These are phyloP conservation scores for Macrophomina pseudophaseolina DNA, from an alignment of 2,329 filamentous ascomycete species.

Conservation along the genomic window DNA sequence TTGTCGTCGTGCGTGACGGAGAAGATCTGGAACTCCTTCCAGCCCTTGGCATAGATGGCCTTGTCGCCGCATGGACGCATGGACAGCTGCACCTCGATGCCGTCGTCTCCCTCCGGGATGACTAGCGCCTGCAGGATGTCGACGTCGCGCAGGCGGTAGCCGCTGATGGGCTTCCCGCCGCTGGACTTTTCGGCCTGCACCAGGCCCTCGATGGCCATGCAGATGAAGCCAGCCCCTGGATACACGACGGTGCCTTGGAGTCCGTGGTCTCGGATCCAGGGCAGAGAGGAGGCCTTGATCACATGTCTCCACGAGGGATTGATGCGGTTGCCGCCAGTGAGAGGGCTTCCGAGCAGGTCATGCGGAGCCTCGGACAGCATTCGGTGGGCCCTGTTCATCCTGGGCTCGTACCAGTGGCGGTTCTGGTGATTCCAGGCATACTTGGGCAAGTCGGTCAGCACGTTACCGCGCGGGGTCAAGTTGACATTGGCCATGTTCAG, in stretches of 20 bases:
- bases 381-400: conserved; percentile 20
- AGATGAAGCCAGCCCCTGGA: conserved; percentile 38
- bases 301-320: conserved; percentile 31
- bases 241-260: conserved; percentile 36
- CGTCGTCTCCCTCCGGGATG: not conserved
- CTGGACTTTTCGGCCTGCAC: not conserved
- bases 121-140: not conserved
- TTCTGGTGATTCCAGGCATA: conserved; percentile 37
- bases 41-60: not conserved
- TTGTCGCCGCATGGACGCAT: not conserved
- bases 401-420: conserved; percentile 30
- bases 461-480: conserved; percentile 14
- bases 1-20: not conserved
- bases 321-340: conserved; percentile 30
- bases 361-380: not conserved
- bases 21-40: conserved; percentile 20
- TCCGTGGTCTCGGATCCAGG: conserved; percentile 34
- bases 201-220: conserved; percentile 39
- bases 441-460: conserved; percentile 32
- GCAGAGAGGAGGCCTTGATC: conserved; percentile 31
- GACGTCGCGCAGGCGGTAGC: conserved; percentile 14
- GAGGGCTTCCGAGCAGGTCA: conserved; percentile 36
- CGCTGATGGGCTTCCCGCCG: not conserved
- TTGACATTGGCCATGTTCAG: conserved; percentile 35
- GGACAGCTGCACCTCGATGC: conserved; percentile 5